Conservation (phyloP, 2,329 filamentous ascomycete genomes). For the Mycogone perniciosa region DNA sequence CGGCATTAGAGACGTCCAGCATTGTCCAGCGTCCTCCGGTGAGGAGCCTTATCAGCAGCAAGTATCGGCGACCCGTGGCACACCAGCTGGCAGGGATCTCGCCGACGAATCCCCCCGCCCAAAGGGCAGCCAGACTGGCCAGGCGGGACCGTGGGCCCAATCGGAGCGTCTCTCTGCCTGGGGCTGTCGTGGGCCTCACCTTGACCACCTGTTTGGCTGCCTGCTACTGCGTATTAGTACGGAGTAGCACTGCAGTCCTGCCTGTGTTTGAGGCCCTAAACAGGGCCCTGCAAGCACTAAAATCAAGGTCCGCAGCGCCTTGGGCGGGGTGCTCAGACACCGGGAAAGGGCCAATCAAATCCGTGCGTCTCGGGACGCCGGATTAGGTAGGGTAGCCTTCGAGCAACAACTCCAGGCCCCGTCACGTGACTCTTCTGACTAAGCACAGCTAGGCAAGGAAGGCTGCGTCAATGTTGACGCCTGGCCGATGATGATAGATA, state of each 20-base stretch:
- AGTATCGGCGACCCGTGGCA: conserved; percentile 16
- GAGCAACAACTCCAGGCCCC: not conserved
- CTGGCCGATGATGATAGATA: conserved; percentile 9
- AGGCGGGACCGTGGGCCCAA: conserved; percentile 4
- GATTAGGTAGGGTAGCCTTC: not conserved
- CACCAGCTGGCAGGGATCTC: not conserved
- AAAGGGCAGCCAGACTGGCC: too few relatives aligned
- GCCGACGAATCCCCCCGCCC: conserved; percentile 2
- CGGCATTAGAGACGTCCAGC: conserved; percentile 6
- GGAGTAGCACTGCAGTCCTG: too few relatives aligned
- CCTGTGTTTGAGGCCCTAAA: conserved; percentile 2
- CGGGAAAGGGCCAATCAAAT: not conserved
- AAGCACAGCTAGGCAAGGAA: conserved; percentile 7
- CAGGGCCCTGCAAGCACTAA: conserved; percentile 9
- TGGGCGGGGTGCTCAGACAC: not conserved
- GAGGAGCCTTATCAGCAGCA: conserved; percentile 17
- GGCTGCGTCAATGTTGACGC: conserved; percentile 14
- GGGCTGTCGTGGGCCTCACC: conserved; percentile 3
- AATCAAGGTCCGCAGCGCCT: not conserved
- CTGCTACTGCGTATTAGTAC: not conserved
- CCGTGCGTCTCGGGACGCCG: not conserved
- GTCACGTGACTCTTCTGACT: conserved; percentile 14
- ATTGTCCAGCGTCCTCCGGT: not conserved
- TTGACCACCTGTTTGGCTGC: not conserved
- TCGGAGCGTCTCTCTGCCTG: conserved; percentile 8